Evolutionary conservation across 2,329 filamentous ascomycete genomes (phyloP).

Genomic region (Niveomyces coronatus): DNA sequence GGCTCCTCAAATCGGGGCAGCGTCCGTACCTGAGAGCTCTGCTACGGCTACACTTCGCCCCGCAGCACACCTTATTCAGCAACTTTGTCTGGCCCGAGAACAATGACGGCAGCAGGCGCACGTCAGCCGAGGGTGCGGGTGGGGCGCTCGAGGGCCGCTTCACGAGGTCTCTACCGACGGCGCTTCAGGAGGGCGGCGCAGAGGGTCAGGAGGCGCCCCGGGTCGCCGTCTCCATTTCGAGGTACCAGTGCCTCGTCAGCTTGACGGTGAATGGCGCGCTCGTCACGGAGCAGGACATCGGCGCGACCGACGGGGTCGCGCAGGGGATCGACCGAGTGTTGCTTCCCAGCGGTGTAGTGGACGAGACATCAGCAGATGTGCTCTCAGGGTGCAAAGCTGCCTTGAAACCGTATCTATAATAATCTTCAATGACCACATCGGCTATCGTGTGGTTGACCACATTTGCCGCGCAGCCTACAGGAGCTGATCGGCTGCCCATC

Average conservation of each 20-base stretch:
- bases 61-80: not conserved
- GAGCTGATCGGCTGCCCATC: too few species aligned
- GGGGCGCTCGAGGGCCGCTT: not conserved
- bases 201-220: not conserved
- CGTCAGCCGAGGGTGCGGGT: not conserved
- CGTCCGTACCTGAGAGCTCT: not conserved
- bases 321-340: not conserved
- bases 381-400: not conserved
- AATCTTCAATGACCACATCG: too few species aligned
- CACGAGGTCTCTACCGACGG: not conserved
- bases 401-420: not conserved
- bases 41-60: slow-evolving; percentile 1
- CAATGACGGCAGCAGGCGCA: not conserved
- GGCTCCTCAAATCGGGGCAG: not conserved
- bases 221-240: not conserved
- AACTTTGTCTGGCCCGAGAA: slow-evolving; percentile 8
- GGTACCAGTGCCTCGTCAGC: slow-evolving; percentile 1
- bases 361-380: not conserved
- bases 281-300: slow-evolving; percentile 5
- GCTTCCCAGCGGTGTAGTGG: not conserved
- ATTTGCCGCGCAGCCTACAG: too few species aligned
- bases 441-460: too few species aligned
- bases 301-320: not conserved
- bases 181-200: not conserved
- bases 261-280: not conserved